phyloP scores from a whole-genome alignment of 768 basidiomycete species.

The Russula griseocarnosa region DNA sequence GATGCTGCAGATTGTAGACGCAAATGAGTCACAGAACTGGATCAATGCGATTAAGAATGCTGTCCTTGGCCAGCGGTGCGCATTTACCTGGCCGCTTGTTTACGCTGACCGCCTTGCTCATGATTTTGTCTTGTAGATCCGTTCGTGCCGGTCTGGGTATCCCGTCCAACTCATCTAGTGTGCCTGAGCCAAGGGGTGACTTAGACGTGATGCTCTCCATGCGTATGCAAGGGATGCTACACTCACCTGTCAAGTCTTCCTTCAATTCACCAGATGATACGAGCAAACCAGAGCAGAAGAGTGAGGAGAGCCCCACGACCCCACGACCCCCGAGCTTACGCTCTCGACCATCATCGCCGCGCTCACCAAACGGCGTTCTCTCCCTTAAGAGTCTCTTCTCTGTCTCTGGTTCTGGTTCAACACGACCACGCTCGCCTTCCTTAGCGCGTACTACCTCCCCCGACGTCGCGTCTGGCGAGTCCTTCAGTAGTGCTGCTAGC shows the following conservation, averaged over 20 bases:
- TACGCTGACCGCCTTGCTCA: slow-evolving; percentile 3
- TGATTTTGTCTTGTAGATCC: slow-evolving; percentile 43
- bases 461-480: slow-evolving; percentile 44
- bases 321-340: slow-evolving; percentile 34
- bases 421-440: slow-evolving; percentile 55
- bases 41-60: slow-evolving; percentile 68
- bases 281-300: slow-evolving; percentile 3
- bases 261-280: slow-evolving; percentile 21
- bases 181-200: slow-evolving; percentile 67
- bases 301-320: neutral
- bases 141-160: slow-evolving; percentile 62
- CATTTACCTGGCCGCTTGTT: neutral
- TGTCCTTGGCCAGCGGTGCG: slow-evolving; percentile 66
- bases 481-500: slow-evolving; percentile 53
- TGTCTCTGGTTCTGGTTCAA: slow-evolving; percentile 37
- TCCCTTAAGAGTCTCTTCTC: slow-evolving; percentile 59
- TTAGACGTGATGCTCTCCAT: slow-evolving; percentile 83
- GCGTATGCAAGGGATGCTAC: slow-evolving; percentile 59
- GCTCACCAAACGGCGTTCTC: slow-evolving; percentile 42
- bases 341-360: slow-evolving; percentile 29
- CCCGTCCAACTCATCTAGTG: slow-evolving; percentile 40
- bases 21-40: slow-evolving; percentile 66
- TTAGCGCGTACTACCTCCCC: slow-evolving; percentile 37
- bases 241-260: slow-evolving; percentile 32
- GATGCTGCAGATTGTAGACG: slow-evolving; percentile 63